Evolutionary conservation across 2,329 filamentous ascomycete species (phyloP).

Genomic region (Ramichloridium luteum): DNA sequence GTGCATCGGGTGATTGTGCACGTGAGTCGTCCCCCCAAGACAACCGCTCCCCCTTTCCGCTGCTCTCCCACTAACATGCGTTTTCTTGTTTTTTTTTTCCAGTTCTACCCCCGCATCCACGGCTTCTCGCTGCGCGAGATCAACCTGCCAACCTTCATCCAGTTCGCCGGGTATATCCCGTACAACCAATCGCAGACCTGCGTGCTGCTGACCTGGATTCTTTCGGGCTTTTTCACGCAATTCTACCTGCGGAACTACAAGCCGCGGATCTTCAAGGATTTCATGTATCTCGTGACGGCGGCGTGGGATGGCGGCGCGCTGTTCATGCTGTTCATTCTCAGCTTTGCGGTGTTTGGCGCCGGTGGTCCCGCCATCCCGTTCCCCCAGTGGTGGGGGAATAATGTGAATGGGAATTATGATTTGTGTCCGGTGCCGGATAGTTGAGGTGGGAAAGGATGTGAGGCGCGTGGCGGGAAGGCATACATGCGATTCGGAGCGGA

Average conservation of each 20-base stretch:
- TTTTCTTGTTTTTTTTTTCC: too few species aligned
- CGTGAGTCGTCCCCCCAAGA: conserved; percentile 10
- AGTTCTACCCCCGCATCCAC: conserved; percentile 38
- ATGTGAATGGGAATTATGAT: conserved; percentile 37
- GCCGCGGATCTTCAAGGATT: conserved; percentile 42
- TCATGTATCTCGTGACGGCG: conserved; percentile 42
- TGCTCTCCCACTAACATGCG: neutral
- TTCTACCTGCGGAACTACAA: conserved; percentile 42
- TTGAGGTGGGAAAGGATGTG: too few species aligned
- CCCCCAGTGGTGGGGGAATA: conserved; percentile 46
- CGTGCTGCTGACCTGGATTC: conserved; percentile 35
- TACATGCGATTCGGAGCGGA: too few species aligned
- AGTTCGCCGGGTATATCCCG: conserved; percentile 43
- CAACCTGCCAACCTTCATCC: conserved; percentile 44
- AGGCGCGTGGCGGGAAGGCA: too few species aligned
- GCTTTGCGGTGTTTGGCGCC: conserved; percentile 43
- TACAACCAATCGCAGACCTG: conserved; percentile 46
- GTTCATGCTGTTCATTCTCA: conserved; percentile 40
- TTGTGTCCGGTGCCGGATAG: conserved; percentile 28
- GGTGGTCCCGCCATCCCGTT: conserved; percentile 29
- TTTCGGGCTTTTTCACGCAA: conserved; percentile 38
- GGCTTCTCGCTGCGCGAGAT: conserved; percentile 25
- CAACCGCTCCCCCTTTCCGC: neutral
- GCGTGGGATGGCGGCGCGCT: conserved; percentile 42
- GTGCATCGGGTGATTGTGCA: conserved; percentile 31